Conservation (phyloP, 2,329 filamentous ascomycete genomes). For the Lomentospora prolificans region DNA sequence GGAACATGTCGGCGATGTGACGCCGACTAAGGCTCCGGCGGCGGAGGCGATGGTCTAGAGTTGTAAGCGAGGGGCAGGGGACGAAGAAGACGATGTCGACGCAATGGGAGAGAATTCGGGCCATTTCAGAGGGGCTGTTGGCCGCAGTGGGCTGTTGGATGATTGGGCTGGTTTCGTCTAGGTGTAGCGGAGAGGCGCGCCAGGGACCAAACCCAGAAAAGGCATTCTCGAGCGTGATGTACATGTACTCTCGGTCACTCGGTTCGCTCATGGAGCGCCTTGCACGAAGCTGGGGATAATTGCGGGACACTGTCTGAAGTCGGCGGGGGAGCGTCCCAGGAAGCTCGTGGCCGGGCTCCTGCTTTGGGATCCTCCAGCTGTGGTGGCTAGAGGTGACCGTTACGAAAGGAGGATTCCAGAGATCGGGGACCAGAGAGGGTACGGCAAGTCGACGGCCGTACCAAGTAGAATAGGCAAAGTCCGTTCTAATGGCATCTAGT, state of each 20-base stretch:
- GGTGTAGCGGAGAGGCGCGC: no score
- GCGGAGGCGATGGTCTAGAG: slow-evolving; percentile 22
- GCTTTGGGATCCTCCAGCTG: background rate
- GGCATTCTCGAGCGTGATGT: background rate
- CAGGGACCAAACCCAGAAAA: background rate
- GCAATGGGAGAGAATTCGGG: background rate
- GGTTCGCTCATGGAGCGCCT: slow-evolving; percentile 1
- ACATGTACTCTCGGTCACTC: background rate
- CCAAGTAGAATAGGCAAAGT: background rate
- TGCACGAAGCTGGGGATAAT: background rate
- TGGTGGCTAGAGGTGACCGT: background rate
- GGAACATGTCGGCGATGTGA: slow-evolving; percentile 25
- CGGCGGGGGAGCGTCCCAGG: background rate
- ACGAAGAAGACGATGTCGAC: background rate
- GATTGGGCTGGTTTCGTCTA: no score
- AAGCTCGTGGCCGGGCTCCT: background rate
- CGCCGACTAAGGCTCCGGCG: slow-evolving; percentile 26
- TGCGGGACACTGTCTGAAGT: background rate
- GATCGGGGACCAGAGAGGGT: background rate
- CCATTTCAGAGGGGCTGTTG: background rate
- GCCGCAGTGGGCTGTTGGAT: no score
- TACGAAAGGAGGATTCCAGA: background rate
- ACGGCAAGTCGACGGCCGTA: background rate
- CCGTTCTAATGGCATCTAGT: background rate
- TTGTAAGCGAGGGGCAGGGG: slow-evolving; percentile 12